Base-by-base conservation (phyloP, 202 grass and related monocot species). In the Digitaria exilis region DNA sequence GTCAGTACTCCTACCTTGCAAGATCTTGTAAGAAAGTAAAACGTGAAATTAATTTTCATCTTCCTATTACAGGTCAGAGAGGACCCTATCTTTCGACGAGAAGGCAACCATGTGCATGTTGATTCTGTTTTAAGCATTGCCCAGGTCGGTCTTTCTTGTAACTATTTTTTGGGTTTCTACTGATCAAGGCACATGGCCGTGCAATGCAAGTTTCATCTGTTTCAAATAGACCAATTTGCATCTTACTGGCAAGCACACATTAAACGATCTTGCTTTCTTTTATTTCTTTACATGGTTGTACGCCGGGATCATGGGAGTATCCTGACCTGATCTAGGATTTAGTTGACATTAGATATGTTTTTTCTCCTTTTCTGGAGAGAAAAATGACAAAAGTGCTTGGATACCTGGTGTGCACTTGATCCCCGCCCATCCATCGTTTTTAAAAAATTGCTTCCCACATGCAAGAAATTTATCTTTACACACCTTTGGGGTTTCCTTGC, bases 81-180 rank as follows among this genome's bases (percentile, higher is more conserved):
- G 59, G 96, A 98, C 72, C 96, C 93, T 79, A 83, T 92, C 68
- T 98, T 96, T 64, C 87, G 91, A 68, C 90, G 96, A 88, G 93
- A 98, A 82, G 88, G 93, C 86, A 93, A 74, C 79, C 82, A 98
- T 79, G 92, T 98, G 75, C 89, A 94, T 85, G 91, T 98, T 75
- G 89, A 98, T 88, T 86, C 93, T 83, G 78, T 82, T 83, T 70
- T 96, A 88, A 95, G 89, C 82, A 87, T 98, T 71, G 55, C 93
- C 65, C 92, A 98, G 96, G 96, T 98, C 51, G 22, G 12, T 66
- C 13, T 65, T 81, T 64, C 35, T 43, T 35, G 12, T 64, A n/a
- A 52, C 63, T 64, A 25, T 51, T 35, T 63, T 62, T 21, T 65
- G 15, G 14, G 31, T 58, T 68, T 0, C 9, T 30, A 19, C 41